Percentiles rank a stretch among this genome's conserved stretches.
Evolutionary conservation across 1,284 basidiomycete species (phyloP).

Genomic region (Ganoderma lingzhi): DNA sequence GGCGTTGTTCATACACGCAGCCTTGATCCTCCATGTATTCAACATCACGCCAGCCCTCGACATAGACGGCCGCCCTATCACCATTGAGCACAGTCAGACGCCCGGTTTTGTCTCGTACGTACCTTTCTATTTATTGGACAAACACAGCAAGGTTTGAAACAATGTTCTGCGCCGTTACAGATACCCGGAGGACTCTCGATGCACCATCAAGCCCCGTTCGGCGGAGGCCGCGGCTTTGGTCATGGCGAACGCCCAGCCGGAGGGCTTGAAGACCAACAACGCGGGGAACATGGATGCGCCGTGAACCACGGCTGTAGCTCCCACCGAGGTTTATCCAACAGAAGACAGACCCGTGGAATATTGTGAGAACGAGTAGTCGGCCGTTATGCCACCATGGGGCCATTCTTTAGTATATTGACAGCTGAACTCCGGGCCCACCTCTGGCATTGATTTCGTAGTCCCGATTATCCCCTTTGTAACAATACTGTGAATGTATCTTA

Average conservation of each 20-base stretch:
- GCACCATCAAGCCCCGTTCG: constrained; percentile 16
- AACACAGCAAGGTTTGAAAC: neutral
- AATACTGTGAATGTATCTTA: no score
- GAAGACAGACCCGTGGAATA: neutral
- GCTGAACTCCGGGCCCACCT: no score
- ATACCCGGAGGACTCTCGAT: constrained; percentile 12
- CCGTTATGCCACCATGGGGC: no score
- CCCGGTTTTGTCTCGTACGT: constrained; percentile 14
- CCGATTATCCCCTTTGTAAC: no score
- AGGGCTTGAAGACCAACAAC: neutral
- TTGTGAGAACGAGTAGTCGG: no score
- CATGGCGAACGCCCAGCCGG: neutral
- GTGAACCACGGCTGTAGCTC: neutral
- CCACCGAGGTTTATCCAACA: neutral
- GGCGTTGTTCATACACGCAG: constrained; percentile 12
- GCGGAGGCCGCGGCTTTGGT: neutral
- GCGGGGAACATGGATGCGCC: no score
- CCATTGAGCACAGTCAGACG: neutral
- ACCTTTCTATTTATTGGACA: no score
- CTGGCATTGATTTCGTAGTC: no score
- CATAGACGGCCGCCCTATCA: neutral
- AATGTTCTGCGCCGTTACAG: neutral
- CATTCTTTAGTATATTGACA: no score
- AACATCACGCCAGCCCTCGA: constrained; percentile 12
- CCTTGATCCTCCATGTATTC: constrained; percentile 15